phyloP scores from a whole-genome alignment of 2,329 filamentous ascomycete genomes.

The Beauveria caledonica region DNA sequence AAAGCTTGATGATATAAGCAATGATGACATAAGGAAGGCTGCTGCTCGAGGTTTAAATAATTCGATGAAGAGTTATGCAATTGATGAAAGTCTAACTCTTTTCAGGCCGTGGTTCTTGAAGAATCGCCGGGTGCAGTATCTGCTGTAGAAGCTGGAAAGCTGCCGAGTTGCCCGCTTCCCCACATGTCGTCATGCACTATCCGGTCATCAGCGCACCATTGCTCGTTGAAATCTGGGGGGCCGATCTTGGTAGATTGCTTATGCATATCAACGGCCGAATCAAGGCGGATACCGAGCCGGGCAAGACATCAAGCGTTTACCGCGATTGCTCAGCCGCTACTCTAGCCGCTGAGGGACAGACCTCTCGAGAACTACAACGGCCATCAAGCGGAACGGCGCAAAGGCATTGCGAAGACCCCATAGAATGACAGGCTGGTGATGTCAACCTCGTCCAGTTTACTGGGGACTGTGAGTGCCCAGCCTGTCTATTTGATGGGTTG shows the following conservation, averaged over 20 bases:
- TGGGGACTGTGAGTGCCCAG: background rate
- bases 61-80: background rate
- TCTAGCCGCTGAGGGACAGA: background rate
- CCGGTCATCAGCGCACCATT: no score
- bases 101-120: background rate
- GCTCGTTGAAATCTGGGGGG: no score
- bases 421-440: background rate
- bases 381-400: background rate
- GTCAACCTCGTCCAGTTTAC: background rate
- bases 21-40: background rate
- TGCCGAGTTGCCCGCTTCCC: no score
- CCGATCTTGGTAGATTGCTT: no score
- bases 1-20: background rate
- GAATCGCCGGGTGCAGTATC: background rate
- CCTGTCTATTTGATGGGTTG: background rate
- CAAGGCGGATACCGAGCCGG: no score
- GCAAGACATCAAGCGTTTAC: background rate
- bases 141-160: background rate
- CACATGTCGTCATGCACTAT: no score
- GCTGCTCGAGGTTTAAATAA: background rate
- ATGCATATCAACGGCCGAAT: no score
- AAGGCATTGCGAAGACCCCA: background rate
- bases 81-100: no score
- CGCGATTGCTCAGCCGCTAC: background rate
- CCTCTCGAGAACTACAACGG: background rate